phyloP scores from a whole-genome alignment of 192 early-diverging fungal species.

The Phlyctochytrium bullatum region DNA sequence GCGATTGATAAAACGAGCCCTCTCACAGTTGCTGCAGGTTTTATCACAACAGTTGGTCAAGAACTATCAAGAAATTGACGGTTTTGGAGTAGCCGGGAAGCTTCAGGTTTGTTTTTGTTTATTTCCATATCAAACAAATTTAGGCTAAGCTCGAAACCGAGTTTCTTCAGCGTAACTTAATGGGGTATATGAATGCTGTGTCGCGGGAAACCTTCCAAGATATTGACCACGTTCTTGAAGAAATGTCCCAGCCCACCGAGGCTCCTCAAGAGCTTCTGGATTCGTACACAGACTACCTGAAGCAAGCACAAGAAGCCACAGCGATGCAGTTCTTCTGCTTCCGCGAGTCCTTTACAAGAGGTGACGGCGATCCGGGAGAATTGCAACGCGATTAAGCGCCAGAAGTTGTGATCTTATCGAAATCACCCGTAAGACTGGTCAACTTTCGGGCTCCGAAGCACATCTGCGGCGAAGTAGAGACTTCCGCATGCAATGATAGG shows the following conservation, averaged over 20 bases:
- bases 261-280: slow-evolving; percentile 42
- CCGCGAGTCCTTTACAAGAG: no score
- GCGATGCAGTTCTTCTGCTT: slow-evolving; percentile 70
- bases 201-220: slow-evolving; percentile 68
- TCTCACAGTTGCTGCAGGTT: slow-evolving; percentile 68
- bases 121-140: not conserved
- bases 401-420: no score
- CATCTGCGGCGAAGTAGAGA: not conserved
- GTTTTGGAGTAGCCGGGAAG: slow-evolving; percentile 89
- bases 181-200: slow-evolving; percentile 67
- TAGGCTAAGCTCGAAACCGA: slow-evolving; percentile 87
- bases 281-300: slow-evolving; percentile 46
- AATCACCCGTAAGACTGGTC: no score
- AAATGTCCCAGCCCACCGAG: slow-evolving; percentile 52
- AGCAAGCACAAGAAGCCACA: slow-evolving; percentile 58
- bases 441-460: not conserved
- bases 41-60: slow-evolving; percentile 80
- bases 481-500: not conserved
- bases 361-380: no score
- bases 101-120: slow-evolving; percentile 62
- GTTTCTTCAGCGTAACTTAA: slow-evolving; percentile 81
- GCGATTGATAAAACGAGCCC: slow-evolving; percentile 70
- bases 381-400: no score
- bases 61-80: slow-evolving; percentile 73
- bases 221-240: slow-evolving; percentile 74